Evolutionary conservation across 768 basidiomycete genomes (phyloP), one percentile per base, ranked within the genome.

Genomic region (Fomitopsis serialis): DNA sequence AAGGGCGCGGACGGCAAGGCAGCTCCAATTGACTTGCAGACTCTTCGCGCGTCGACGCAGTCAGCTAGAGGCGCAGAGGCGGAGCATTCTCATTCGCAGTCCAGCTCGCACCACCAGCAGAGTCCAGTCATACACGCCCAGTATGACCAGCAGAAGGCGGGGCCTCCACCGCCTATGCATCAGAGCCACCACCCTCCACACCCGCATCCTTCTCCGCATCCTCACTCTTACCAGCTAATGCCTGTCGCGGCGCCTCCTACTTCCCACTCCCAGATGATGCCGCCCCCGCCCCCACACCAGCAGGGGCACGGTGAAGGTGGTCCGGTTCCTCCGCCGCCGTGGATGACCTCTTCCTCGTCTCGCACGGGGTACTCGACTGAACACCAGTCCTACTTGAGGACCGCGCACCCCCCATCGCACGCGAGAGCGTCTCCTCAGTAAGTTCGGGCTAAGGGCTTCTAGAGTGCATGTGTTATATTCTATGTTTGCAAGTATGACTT

Each of bases 21-120:
- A 3, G 68, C 67, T 25, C 77, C 73, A 29, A 88, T 91, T 53
- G 86, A 89, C 63, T 75, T 91, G 67, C 87, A 89, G 57, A 89
- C 80, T 42, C 71, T 91, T 45, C 83, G 88, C 11, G 86, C 85
- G 24, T 89, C 66, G 43, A 67, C 66, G 1, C 62, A 61, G n/a
- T 62, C 62, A n/a, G 60, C 63, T 1, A 54, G 64, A n/a, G 62
- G 61, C 42, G 48, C 43, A 29, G 58, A 62, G 17, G 42, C 51
- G 15, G 58, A 56, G 22, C 51, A 54, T 22, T 47, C 58, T 15
- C 57, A 54, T 15, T 11, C 55, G 29, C 58, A 53, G 29, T 42
- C 49, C 2, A 44, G 48, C 29, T 49, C 40, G n/a, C 54, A 55
- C 5, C 34, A 43, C 36, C 23, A 46, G 48, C 53, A 53, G 49